phyloP scores from a whole-genome alignment of 805 yeast species.

The Metschnikowia similis region DNA sequence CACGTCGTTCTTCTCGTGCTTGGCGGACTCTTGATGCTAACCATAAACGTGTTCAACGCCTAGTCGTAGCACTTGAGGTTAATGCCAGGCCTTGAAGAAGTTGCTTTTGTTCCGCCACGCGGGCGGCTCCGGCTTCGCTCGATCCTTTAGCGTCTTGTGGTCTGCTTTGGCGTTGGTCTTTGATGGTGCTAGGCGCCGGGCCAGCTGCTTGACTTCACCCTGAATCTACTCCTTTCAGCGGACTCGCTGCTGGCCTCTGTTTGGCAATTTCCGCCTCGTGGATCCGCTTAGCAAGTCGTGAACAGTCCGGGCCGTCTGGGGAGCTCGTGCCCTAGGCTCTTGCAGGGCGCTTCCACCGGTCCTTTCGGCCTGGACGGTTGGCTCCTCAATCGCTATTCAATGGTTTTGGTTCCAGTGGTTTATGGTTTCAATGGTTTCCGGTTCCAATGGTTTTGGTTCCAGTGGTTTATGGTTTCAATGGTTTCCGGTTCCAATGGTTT shows the following conservation, averaged over 20 bases:
- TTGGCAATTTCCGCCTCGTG: slow-evolving; percentile 14
- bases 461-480: too few species aligned
- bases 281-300: slow-evolving; percentile 27
- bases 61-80: slow-evolving; percentile 32
- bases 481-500: too few species aligned
- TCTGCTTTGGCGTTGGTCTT: slow-evolving; percentile 16
- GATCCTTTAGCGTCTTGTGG: neutral
- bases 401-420: slow-evolving; percentile 20
- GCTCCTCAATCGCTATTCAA: slow-evolving; percentile 29
- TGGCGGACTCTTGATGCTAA: slow-evolving; percentile 26
- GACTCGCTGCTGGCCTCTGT: slow-evolving; percentile 2
- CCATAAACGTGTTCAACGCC: slow-evolving; percentile 26
- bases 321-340: slow-evolving; percentile 29
- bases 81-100: slow-evolving; percentile 45
- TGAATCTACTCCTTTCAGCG: slow-evolving; percentile 20
- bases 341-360: slow-evolving; percentile 25
- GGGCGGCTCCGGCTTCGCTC: slow-evolving; percentile 1
- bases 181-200: slow-evolving; percentile 19
- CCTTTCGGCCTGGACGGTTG: slow-evolving; percentile 26
- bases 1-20: slow-evolving; percentile 24
- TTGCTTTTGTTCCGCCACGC: slow-evolving; percentile 39
- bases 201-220: slow-evolving; percentile 27
- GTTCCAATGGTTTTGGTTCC: too few species aligned
- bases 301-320: slow-evolving; percentile 25
- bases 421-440: neutral